These are phyloP conservation scores for Cnidoscolus chayamansa DNA, from an alignment of 441 rosid genomes.

Conservation along the genomic window DNA sequence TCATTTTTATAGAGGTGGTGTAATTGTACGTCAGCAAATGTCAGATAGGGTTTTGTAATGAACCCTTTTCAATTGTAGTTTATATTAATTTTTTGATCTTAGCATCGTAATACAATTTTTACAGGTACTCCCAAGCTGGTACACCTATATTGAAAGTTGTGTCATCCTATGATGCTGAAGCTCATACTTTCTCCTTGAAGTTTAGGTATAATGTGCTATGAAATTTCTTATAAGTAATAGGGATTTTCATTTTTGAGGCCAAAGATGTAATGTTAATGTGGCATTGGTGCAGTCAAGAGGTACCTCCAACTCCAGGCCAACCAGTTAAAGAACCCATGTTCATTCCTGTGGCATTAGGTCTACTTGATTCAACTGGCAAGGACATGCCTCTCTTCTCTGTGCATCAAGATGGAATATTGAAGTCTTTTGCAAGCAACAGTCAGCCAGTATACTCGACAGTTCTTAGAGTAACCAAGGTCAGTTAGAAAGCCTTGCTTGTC, in stretches of 20 bases:
- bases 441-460: conserved; percentile 55
- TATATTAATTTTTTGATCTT: conserved; percentile 15
- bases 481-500: conserved; percentile 19
- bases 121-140: conserved; percentile 98
- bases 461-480: conserved; percentile 83
- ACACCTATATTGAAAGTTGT: conserved; percentile 85
- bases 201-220: conserved; percentile 52
- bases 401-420: conserved; percentile 58
- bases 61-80: neutral
- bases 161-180: conserved; percentile 71
- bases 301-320: conserved; percentile 90
- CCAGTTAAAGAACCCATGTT: conserved; percentile 87
- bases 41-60: neutral
- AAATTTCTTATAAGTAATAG: neutral
- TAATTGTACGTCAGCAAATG: neutral
- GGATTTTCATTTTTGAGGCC: conserved; percentile 2
- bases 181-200: conserved; percentile 72
- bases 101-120: conserved; percentile 8
- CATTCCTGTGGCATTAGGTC: conserved; percentile 81
- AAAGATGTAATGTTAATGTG: conserved; percentile 3
- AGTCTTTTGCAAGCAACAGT: conserved; percentile 43
- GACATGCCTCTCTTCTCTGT: conserved; percentile 73
- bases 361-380: conserved; percentile 73
- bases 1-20: no score
- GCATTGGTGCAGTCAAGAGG: conserved; percentile 63